Evolutionary conservation across 2,329 filamentous ascomycete genomes (phyloP), one percentile per base, ranked within the genome.

Genomic region (Harringtonia aguacate): DNA sequence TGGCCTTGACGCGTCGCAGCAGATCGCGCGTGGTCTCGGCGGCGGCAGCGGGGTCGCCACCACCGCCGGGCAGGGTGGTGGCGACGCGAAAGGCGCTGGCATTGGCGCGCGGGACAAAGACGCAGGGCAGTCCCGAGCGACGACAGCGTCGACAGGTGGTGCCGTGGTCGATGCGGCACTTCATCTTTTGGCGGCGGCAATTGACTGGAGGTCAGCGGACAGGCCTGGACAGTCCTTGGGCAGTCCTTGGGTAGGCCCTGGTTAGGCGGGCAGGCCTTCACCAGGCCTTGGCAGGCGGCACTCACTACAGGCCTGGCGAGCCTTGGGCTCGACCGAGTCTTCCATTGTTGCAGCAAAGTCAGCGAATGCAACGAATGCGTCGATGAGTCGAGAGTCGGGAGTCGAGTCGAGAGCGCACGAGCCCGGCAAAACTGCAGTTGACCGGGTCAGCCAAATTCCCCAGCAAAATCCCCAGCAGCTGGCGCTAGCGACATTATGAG

Each of bases 161-260:
- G 36, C 43, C 42, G 27, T 43, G 30, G 43, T 39, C 37, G 13
- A 41, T 21, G 12, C 47, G 27, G 20, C 48, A 50, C n/a, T 45
- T 45, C 48, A 50, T 50, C 33, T 50, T 50, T 15, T 50, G 48
- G 31, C 35, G 34, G 10, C 48, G 48, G 41, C 48, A 50, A 29
- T 50, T 50, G 9, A 50, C 48, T 50, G 12, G 8, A 28, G 18
- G 12, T 27, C 17, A 15, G 17, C 15, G 9, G 18, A 3, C 20
- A 27, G 7, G 7, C 20, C 8, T 40, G 7, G n/a, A 15, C 20
- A 20, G 13, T n/a, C n/a, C n/a, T n/a, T n/a, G n/a, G n/a, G n/a
- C n/a, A n/a, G n/a, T n/a, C n/a, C n/a, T n/a, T n/a, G n/a, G n/a
- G n/a, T n/a, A n/a, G n/a, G n/a, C n/a, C n/a, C n/a, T n/a, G n/a